These are phyloP conservation scores for Lolium multiflorum DNA, from an alignment of 176 grass and related monocot genomes.

Conservation along the genomic window DNA sequence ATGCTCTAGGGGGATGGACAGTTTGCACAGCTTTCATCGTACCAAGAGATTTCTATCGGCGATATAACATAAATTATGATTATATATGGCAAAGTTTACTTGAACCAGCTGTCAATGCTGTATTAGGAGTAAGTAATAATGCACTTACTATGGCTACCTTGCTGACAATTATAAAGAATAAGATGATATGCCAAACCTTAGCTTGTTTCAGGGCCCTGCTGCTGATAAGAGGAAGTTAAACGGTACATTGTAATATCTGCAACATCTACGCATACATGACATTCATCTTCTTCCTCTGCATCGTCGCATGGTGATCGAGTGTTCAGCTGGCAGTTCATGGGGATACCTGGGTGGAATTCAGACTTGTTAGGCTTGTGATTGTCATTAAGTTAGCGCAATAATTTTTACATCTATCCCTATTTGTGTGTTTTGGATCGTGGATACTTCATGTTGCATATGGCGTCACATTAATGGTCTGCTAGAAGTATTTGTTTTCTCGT, in stretches of 20 bases:
- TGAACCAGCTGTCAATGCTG: slow-evolving; percentile 55
- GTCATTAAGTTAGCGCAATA: slow-evolving; percentile 40
- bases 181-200: slow-evolving; percentile 54
- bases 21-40: slow-evolving; percentile 50
- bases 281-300: slow-evolving; percentile 43
- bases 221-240: slow-evolving; percentile 59
- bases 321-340: slow-evolving; percentile 2
- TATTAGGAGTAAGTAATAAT: slow-evolving; percentile 66
- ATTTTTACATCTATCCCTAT: slow-evolving; percentile 12
- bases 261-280: slow-evolving; percentile 49
- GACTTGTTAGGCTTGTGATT: slow-evolving; percentile 30
- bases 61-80: slow-evolving; percentile 60
- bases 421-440: slow-evolving; percentile 39
- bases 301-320: slow-evolving; percentile 17
- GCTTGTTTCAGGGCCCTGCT: slow-evolving; percentile 72
- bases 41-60: slow-evolving; percentile 41
- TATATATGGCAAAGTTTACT: slow-evolving; percentile 68
- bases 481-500: slow-evolving; percentile 2
- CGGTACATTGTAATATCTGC: slow-evolving; percentile 56
- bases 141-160: slow-evolving; percentile 48
- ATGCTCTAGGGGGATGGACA: slow-evolving; percentile 8
- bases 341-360: slow-evolving; percentile 5
- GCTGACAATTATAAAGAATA: slow-evolving; percentile 51
- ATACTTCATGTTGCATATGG: slow-evolving; percentile 32
- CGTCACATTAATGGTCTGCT: background rate